Evolutionary conservation across 202 grass and related monocot species (phyloP), one percentile per base, ranked within the genome.

Genomic region (Miscanthus sacchariflorus): DNA sequence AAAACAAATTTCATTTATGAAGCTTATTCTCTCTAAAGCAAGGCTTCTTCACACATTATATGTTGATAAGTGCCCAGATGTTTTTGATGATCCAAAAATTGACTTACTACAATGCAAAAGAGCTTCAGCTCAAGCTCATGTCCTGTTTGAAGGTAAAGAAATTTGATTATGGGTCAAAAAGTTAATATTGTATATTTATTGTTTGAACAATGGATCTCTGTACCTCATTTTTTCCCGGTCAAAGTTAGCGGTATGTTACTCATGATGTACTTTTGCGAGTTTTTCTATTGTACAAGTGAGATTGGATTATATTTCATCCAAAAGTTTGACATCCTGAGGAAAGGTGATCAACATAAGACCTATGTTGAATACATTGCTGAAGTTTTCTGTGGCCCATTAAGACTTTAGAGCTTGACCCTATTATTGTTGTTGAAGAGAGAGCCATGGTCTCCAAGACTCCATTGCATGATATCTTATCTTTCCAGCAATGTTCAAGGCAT

Each of bases 1-100:
- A 81, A 87, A 87, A 68, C 70, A 87, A 56, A 81, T 82, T 45
- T 30, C 19, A n/a, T 81, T 65, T 65, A 65, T 65, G 61, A 25
- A 25, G n/a, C 23, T 65, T 65, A 27, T 65, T 3, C 61, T 65
- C 61, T 65, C 23, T 25, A 27, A 65, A 25, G n/a, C 61, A 65
- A 65, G 23, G 23, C 9, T 25, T 65, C 61, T 65, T 65, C 61
- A 10, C 59, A 64, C 59, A 64, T 64, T 64, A 25, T 25, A 65
- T 27, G 61, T 65, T 65, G 61, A 65, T 65, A 27, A 0, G 1
- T 0, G 1, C 61, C 61, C 61, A 27, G n/a, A 24, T 25, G 8
- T 3, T 64, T 24, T 24, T 12, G 61, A 27, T 65, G 61, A 65
- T 27, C 61, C 61, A 12, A 4, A 27, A 65, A 25, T 25, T 25